A percentile compares a stretch with the other conserved stretches of the same genome.
phyloP scores from a whole-genome alignment of 805 yeast genomes.

The Spathaspora girioi region DNA sequence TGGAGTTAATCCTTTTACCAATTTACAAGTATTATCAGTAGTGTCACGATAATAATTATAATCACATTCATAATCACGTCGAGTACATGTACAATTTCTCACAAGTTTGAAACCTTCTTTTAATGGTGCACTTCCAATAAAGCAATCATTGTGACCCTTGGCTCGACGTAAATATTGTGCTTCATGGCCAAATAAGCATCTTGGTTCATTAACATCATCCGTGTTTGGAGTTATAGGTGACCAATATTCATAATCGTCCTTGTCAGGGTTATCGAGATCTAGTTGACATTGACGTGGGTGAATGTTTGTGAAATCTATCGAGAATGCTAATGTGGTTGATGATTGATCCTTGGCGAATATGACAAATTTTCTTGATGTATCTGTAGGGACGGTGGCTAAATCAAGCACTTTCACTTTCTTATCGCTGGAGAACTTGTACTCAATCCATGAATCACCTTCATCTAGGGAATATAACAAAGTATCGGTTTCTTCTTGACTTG shows the following conservation, averaged over 20 bases:
- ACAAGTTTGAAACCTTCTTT: slow-evolving; percentile 51
- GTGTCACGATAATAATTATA: slow-evolving; percentile 65
- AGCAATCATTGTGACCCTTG: slow-evolving; percentile 55
- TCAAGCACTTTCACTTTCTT: slow-evolving; percentile 58
- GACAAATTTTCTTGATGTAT: slow-evolving; percentile 77
- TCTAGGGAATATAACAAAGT: slow-evolving; percentile 64
- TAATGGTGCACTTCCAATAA: slow-evolving; percentile 61
- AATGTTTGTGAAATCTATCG: slow-evolving; percentile 35
- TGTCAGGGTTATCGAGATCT: slow-evolving; percentile 37
- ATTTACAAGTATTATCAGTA: slow-evolving; percentile 77
- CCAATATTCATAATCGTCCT: slow-evolving; percentile 43
- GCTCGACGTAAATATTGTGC: slow-evolving; percentile 39
- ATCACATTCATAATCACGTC: slow-evolving; percentile 92
- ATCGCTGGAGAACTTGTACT: slow-evolving; percentile 59
- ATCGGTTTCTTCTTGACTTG: slow-evolving; percentile 56
- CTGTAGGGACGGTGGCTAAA: slow-evolving; percentile 86
- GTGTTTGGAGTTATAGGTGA: slow-evolving; percentile 34
- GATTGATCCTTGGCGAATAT: slow-evolving; percentile 48
- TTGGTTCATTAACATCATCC: slow-evolving; percentile 18
- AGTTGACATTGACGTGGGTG: slow-evolving; percentile 39
- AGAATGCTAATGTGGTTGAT: slow-evolving; percentile 42
- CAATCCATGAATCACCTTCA: slow-evolving; percentile 76
- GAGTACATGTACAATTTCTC: slow-evolving; percentile 76
- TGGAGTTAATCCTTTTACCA: slow-evolving; percentile 71
- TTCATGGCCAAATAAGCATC: slow-evolving; percentile 43